Base-by-base conservation (phyloP, 1,139 yeast species). In the Suhomyces kunorum region DNA sequence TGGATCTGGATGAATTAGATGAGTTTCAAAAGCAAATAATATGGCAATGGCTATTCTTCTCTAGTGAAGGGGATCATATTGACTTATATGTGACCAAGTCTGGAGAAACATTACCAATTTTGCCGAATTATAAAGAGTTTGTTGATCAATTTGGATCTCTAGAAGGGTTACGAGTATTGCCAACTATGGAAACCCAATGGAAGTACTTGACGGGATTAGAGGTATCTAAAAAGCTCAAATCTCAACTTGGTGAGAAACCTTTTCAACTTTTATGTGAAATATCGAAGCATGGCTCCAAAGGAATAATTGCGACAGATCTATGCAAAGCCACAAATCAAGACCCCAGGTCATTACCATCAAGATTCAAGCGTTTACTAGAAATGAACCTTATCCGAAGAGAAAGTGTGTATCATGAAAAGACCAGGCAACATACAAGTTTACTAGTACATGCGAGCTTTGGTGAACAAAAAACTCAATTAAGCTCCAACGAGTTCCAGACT, bases 341-440 rank as follows among this genome's bases (percentile, higher is more conserved):
- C 53, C 78, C 83, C n/a, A 68, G 90, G 45, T 82, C 89, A 40
- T 64, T 83, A 29, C 81, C 89, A 0, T 69, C 80, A 1, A 68
- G 92, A 49, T 65, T 83, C 39, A 78, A 76, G 49, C 71, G 73
- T 36, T 59, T 84, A 22, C 78, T 72, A 43, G 76, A 70, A 12
- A 56, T 64, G 42, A 72, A 77, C 15, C 59, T 80, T 17, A 74
- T 82, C 5, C 61, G 62, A 17, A 78, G 73, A 47, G 62, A 55
- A 19, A 61, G 54, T 35, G 62, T 60, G n/a, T 72, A 63, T 57
- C 47, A 75, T 42, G 63, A 75, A 22, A 63, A 59, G 27, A 59
- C 68, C 22, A 50, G 55, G 19, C 79, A 76, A 47, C 78, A 76
- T 35, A 76, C 82, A 8, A 74, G 72, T 34, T 61, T 74, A 34